Evolutionary conservation across 495 filamentous ascomycete species (phyloP).

Genomic region (Jackrogersella multiformis): DNA sequence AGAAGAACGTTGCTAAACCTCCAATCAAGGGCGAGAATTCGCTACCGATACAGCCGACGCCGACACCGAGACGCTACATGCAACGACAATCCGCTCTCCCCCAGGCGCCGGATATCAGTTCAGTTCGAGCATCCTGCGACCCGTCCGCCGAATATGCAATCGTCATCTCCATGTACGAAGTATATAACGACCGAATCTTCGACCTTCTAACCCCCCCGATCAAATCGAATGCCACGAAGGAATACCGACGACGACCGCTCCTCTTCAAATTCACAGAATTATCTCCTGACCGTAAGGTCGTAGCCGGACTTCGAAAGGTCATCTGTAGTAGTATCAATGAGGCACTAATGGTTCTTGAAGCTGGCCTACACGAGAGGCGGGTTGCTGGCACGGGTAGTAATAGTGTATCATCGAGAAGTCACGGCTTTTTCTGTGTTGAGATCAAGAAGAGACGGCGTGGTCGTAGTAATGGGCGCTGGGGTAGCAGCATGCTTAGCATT

Average conservation of each 20-base stretch:
- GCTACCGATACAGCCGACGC: conserved; percentile 57
- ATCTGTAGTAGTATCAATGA: conserved; percentile 86
- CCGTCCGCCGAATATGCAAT: conserved; percentile 84
- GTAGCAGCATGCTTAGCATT: conserved; percentile 82
- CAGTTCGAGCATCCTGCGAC: conserved; percentile 73
- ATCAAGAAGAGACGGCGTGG: conserved; percentile 80
- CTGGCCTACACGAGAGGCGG: conserved; percentile 84
- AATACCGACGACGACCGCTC: conserved; percentile 74
- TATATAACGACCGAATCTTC: conserved; percentile 98
- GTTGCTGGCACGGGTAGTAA: conserved; percentile 93
- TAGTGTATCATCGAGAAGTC: conserved; percentile 85
- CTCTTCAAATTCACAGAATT: conserved; percentile 89
- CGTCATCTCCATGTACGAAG: conserved; percentile 96
- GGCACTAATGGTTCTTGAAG: conserved; percentile 89
- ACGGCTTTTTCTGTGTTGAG: conserved; percentile 96
- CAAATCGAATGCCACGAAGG: conserved; percentile 65
- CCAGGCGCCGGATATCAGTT: conserved; percentile 75
- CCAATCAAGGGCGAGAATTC: conserved; percentile 53
- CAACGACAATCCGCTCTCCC: conserved; percentile 73
- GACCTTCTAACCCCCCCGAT: conserved; percentile 77
- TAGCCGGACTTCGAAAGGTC: conserved; percentile 90
- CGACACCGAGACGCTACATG: conserved; percentile 65
- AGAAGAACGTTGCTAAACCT: conserved; percentile 52
- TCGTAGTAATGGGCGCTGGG: conserved; percentile 71
- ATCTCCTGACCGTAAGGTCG: conserved; percentile 86